A percentile compares a stretch with the other conserved stretches of the same genome.
phyloP scores from a whole-genome alignment of 2,329 filamentous ascomycete genomes.

The Fusarium devonianum region DNA sequence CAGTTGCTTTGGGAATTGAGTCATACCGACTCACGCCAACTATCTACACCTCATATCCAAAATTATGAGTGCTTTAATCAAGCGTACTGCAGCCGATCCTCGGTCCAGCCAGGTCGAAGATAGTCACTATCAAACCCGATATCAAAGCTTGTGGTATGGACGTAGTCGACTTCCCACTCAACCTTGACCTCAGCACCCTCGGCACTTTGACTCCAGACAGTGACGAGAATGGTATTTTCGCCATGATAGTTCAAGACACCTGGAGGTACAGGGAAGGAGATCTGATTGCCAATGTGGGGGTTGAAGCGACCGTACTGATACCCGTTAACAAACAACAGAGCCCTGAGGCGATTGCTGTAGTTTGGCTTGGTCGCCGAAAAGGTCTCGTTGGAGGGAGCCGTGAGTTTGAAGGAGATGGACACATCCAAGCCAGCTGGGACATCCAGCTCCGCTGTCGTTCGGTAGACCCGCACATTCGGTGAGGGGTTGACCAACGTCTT shows the following conservation, averaged over 20 bases:
- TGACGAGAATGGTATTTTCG: conserved; percentile 64
- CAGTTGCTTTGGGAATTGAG: too few species aligned
- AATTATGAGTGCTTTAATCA: too few species aligned
- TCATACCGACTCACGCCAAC: too few species aligned
- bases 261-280: conserved; percentile 65
- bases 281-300: conserved; percentile 67
- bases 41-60: not conserved
- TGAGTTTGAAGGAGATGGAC: conserved; percentile 62
- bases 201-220: conserved; percentile 65
- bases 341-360: conserved; percentile 52
- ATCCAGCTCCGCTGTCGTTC: conserved; percentile 58
- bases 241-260: conserved; percentile 66
- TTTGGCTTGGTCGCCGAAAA: conserved; percentile 44
- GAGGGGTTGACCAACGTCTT: conserved; percentile 52
- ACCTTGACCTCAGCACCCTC: conserved; percentile 59
- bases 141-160: conserved; percentile 60
- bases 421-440: conserved; percentile 62
- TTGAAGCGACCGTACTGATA: conserved; percentile 69
- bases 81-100: conserved; percentile 48
- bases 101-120: conserved; percentile 60
- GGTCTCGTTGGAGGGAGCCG: conserved; percentile 51
- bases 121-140: conserved; percentile 56
- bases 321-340: conserved; percentile 68
- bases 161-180: conserved; percentile 61
- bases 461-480: conserved; percentile 64